Evolutionary conservation across 768 basidiomycete genomes (phyloP), one percentile per base, ranked within the genome.

Genomic region (Ephemerocybe angulata): DNA sequence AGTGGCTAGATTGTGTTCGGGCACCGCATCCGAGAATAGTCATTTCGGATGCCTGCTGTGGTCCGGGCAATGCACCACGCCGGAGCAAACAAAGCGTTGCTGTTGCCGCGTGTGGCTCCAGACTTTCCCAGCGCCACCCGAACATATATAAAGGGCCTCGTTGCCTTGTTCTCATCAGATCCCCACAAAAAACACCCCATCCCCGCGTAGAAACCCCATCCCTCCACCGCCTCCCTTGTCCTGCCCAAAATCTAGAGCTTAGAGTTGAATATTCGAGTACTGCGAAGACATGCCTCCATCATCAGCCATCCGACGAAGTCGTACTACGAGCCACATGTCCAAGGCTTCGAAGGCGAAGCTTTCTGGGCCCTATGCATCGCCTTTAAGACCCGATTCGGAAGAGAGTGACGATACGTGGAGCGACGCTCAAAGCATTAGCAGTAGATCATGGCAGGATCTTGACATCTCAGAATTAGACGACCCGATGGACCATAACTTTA

Each of bases 401-500:
- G 48, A 50, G 48, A 50, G 48, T 35, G 31, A 35, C 31, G 48
- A 50, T 35, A 24, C 43, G 4, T 46, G 43, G 43, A 22, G 22
- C 27, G 43, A 46, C 21, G 12, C 43, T 46, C 43, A 28, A 27
- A 46, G 43, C 21, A 21, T 50, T 29, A 49, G 21, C 48, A 31
- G 11, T 24, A 19, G 19, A 5, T 35, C 29, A 50, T 50, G 48
- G 48, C 48, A 30, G 24, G 42, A 43, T 27, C 54, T 55, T 41
- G 53, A 54, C 33, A 48, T 40, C 37, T 29, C 38, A 27, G 37
- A 49, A 15, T 29, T 55, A 35, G 54, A 55, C 21, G 47, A 30
- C 19, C 54, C 54, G 27, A 27, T 49, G 47, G 47, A 49, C 24
- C 42, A 42, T 42, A 11, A 50, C 12, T 55, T 55, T 37, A 33